Evolutionary conservation across 2,329 filamentous ascomycete species (phyloP), one percentile per base, ranked within the genome.

Genomic region (Orbilia quercus): DNA sequence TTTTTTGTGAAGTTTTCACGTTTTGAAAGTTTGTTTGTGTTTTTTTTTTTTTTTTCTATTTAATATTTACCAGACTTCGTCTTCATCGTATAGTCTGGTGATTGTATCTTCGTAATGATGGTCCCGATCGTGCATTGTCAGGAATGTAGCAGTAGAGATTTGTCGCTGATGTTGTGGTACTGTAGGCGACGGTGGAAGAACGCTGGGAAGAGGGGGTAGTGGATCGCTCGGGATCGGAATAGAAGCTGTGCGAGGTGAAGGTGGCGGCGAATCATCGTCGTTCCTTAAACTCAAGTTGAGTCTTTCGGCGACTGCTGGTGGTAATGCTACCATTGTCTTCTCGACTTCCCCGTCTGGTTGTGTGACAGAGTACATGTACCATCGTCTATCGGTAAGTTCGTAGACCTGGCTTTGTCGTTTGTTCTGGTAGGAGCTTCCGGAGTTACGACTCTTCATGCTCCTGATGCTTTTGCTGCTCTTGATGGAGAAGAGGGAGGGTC

Each of bases 341-440:
- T 72, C 67, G 31, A 65, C 59, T 48, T 65, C 67, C 23, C 67
- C 67, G 31, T 65, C 67, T 31, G 67, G 67, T 55, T 72, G 67
- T 65, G 59, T 65, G 53, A 65, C 59, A 34, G 59, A 47, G 47
- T 72, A 72, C 67, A 65, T 72, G 67, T 72, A 72, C 67, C 67
- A 72, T 59, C 67, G 51, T 72, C 67, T 65, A 60, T 72, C 67
- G n/a, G 67, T 72, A 14, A 72, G 67, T 54, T 72, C 67, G 50
- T 72, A 72, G 67, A 72, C 59, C 20, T 72, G 67, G 45, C 67
- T 72, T 55, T 72, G 67, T 60, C 67, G 67, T 53, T 65, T 72
- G 59, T 60, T 59, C 40, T 72, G 67, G 40, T 72, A 65, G 38
- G 59, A 65, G 54, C 67, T 38, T 51, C 59, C 67, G 36, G 67